Evolutionary conservation across 2,329 filamentous ascomycete species (phyloP), one percentile per base, ranked within the genome.

Genomic region (Aspergillus puulaauensis): DNA sequence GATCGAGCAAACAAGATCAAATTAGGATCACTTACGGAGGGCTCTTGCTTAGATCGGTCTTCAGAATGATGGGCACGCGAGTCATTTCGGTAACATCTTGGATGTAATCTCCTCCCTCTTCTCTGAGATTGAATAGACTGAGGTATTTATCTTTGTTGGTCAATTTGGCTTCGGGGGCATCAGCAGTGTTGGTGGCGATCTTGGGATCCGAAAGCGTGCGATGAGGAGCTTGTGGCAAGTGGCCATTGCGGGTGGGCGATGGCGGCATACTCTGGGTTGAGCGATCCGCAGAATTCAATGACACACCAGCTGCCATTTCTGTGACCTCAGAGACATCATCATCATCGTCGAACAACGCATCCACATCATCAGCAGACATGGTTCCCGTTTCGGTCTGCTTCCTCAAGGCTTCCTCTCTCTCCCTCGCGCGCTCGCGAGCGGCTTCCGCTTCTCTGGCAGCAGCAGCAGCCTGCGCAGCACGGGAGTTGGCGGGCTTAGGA

Each of bases 11-110:
- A 37, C 12, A 58, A 23, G 41, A 48, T 1, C 5, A 15, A 40
- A 35, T 43, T 17, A 15, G 35, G 41, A 37, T 43, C 61, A 93
- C 95, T 87, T 90, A 99, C 93, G 95, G 95, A 79, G 95, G 95
- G 80, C 93, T 98, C 90, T 99, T 99, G 79, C 84, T 91, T 70
- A 99, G 85, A 79, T 99, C 95, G 64, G 95, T 98, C 87, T 96
- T 98, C 70, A 99, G 80, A 74, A 99, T 96, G 66, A 99, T 90
- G n/a, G 95, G 95, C 61, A 99, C 90, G 66, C 93, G 85, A 44
- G 91, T 93, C 93, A 99, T 97, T 82, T 99, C 95, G 57, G 88
- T 93, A 65, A 99, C 92, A 75, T 99, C 95, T 79, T 99, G 95
- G 70, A 99, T 97, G 80, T 96, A 96, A 68, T 98, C 90, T 64